Evolutionary conservation across 345 rosid genomes (phyloP), one percentile per base, ranked within the genome.

Genomic region (Capsella bursapastoris): DNA sequence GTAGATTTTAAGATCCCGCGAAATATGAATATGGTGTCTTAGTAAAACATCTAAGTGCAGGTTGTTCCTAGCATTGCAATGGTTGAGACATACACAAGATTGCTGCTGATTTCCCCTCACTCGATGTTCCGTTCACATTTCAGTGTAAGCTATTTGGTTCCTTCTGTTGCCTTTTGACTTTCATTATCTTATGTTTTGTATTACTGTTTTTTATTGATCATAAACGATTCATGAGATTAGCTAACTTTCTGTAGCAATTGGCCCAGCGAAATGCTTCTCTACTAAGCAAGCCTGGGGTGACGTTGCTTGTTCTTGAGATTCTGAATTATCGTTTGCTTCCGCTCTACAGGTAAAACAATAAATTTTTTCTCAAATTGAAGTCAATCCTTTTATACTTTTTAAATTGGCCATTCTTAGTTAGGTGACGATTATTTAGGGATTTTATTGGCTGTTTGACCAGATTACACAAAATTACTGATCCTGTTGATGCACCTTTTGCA

Each of bases 21-120:
- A 18, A 16, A 76, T 14, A 70, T 64, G 41, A 78, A 25, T 14
- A 50, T 71, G 49, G 15, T 70, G 60, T 69, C 43, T 13, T 69
- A 62, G 27, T 66, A 45, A 70, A 7, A 64, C 69, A 67, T 71
- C 69, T 73, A 31, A 62, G 22, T 81, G 85, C 88, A 95, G 99
- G 96, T 80, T 82, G 87, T 95, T 79, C 96, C 99, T 50, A 95
- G 92, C 84, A 89, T 95, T 71, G 98, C 99, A 66, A 92, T 95
- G 96, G 99, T 88, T 78, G 99, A 95, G 84, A 95, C 98, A 59
- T 95, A 95, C 83, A 85, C 89, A 60, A 86, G 99, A 75, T 80
- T 95, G 91, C 85, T 95, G 73, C 93, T 95, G 56, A 68, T 86
- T 79, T 87, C 94, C 68, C 98, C 99, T 73, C 97, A 92, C 79